Percentiles rank a stretch among this genome's conserved stretches.
These are phyloP conservation scores for Coemansia sp. DNA, from an alignment of 192 early-diverging fungal species.

Conservation along the genomic window DNA sequence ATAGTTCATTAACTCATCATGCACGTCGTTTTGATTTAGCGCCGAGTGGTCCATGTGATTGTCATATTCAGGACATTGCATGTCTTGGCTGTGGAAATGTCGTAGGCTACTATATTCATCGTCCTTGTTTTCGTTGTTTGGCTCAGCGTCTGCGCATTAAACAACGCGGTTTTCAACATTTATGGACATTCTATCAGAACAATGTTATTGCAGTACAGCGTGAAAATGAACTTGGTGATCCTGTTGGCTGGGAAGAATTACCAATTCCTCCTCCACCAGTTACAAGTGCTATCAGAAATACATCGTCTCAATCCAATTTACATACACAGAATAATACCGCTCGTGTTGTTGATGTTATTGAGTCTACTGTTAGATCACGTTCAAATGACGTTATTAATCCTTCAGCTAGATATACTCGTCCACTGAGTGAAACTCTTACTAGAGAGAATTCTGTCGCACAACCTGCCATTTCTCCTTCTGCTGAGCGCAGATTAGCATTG, in stretches of 20 bases:
- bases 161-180: constrained; percentile 51
- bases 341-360: neutral
- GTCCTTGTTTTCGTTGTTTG: constrained; percentile 50
- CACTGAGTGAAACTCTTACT: neutral
- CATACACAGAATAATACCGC: neutral
- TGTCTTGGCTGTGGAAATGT: constrained; percentile 52
- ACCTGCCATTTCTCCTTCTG: neutral
- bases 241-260: constrained; percentile 41
- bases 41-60: constrained; percentile 48
- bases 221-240: constrained; percentile 36
- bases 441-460: neutral
- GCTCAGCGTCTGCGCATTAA: constrained; percentile 52
- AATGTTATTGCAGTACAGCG: constrained; percentile 44
- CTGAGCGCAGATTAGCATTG: neutral
- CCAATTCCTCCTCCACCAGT: constrained; percentile 30
- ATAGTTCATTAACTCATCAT: constrained; percentile 40
- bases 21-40: constrained; percentile 51
- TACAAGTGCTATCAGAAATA: constrained; percentile 15
- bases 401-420: neutral
- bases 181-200: constrained; percentile 55
- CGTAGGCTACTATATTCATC: constrained; percentile 52
- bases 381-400: neutral
- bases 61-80: constrained; percentile 53
- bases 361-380: neutral
- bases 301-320: neutral